A percentile compares a stretch with the other conserved stretches of the same genome.
These are phyloP conservation scores for Tetracentron sinense DNA, from an alignment of 164 flowering plant genomes.

Conservation along the genomic window DNA sequence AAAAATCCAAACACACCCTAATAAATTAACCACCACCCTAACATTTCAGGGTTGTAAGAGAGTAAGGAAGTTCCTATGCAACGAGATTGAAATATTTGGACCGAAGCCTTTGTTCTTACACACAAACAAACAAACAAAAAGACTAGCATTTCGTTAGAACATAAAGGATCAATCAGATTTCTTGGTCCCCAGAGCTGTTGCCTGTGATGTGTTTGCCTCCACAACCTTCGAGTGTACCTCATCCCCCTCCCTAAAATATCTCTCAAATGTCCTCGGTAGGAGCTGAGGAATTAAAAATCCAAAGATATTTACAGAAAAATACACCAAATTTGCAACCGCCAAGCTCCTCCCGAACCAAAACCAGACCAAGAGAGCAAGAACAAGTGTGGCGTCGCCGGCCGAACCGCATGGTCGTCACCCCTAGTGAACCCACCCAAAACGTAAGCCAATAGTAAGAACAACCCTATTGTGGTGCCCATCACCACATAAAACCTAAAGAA, in stretches of 20 bases:
- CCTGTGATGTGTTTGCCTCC: slow-evolving; percentile 27
- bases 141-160: no score
- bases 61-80: no score
- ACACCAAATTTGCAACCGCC: slow-evolving; percentile 52
- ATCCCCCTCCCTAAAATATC: slow-evolving; percentile 62
- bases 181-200: slow-evolving; percentile 21
- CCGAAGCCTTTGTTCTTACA: no score
- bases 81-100: no score
- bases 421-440: slow-evolving; percentile 92
- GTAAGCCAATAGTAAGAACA: slow-evolving; percentile 88
- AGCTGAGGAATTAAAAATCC: slow-evolving; percentile 73
- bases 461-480: slow-evolving; percentile 70
- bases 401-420: slow-evolving; percentile 77
- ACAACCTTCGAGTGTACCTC: slow-evolving; percentile 47
- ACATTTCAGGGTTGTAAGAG: no score
- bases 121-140: no score
- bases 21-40: no score
- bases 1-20: no score
- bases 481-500: slow-evolving; percentile 61
- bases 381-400: slow-evolving; percentile 81
- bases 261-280: slow-evolving; percentile 80
- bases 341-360: slow-evolving; percentile 71
- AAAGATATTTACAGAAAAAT: slow-evolving; percentile 69
- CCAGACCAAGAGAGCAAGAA: slow-evolving; percentile 83
- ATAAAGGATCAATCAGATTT: slow-evolving; percentile 47